Conservation (phyloP, 108 stramenopile genomes). For the Fistulifera pelliculosa region DNA sequence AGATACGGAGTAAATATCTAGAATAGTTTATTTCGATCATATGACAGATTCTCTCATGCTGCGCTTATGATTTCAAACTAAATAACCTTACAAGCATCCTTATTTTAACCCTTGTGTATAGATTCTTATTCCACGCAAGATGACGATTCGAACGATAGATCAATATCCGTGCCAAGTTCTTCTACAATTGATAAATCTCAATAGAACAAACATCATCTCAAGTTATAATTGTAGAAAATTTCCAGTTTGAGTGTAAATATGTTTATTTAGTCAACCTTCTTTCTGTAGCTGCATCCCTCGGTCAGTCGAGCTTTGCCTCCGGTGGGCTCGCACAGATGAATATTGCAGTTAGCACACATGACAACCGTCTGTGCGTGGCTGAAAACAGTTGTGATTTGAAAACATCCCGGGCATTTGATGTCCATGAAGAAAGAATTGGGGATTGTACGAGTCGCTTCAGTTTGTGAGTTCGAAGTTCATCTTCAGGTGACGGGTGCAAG, state of each 20-base stretch:
- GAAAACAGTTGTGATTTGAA: slow-evolving; percentile 96
- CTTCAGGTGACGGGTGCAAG: slow-evolving; percentile 82
- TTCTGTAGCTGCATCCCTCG: slow-evolving; percentile 99
- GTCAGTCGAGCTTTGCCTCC: slow-evolving; percentile 97
- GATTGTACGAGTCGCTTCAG: slow-evolving; percentile 99
- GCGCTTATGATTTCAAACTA: too few relatives aligned
- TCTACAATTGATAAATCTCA: too few relatives aligned
- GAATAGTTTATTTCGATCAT: too few relatives aligned
- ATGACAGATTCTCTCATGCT: too few relatives aligned
- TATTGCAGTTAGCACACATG: slow-evolving; percentile 93
- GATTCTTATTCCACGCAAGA: too few relatives aligned
- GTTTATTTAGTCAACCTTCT: slow-evolving; percentile 92
- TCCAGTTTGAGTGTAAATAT: slow-evolving; percentile 9
- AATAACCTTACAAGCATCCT: too few relatives aligned
- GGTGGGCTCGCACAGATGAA: slow-evolving; percentile 97
- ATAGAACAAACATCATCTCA: too few relatives aligned
- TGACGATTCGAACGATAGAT: too few relatives aligned
- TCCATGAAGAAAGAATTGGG: slow-evolving; percentile 99
- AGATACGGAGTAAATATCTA: too few relatives aligned
- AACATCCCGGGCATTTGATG: slow-evolving; percentile 99
- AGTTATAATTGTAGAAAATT: not conserved
- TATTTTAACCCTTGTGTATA: too few relatives aligned
- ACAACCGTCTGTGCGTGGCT: slow-evolving; percentile 95
- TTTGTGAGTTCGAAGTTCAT: slow-evolving; percentile 97
- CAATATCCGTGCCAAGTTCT: too few relatives aligned